These are phyloP conservation scores for Escovopsis sp. DNA, from an alignment of 2,329 filamentous ascomycete genomes.

Conservation along the genomic window DNA sequence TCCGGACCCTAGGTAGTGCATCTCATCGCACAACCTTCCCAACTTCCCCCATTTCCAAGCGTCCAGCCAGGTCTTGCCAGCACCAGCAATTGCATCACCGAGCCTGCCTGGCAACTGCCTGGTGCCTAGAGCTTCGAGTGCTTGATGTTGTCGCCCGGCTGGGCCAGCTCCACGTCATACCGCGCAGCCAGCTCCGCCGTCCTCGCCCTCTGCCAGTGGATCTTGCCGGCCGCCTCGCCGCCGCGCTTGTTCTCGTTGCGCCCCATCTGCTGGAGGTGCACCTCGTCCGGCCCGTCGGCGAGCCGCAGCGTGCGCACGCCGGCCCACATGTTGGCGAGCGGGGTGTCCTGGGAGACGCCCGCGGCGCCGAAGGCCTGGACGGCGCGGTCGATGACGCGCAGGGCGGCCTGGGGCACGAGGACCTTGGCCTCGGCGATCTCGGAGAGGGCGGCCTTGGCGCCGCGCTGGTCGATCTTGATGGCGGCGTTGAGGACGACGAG, in stretches of 20 bases:
- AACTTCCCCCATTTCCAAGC: no score
- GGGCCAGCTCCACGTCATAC: slow-evolving; percentile 30
- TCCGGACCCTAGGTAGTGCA: no score
- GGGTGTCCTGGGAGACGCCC: slow-evolving; percentile 88
- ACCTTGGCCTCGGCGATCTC: slow-evolving; percentile 96
- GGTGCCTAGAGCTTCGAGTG: slow-evolving; percentile 28
- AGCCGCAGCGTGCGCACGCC: slow-evolving; percentile 67
- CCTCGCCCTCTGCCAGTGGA: slow-evolving; percentile 48
- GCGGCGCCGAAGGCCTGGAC: slow-evolving; percentile 85
- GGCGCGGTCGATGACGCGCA: slow-evolving; percentile 84
- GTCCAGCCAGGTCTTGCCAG: no score
- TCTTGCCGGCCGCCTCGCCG: slow-evolving; percentile 41
- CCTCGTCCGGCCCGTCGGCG: slow-evolving; percentile 92
- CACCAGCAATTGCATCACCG: no score
- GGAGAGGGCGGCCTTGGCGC: slow-evolving; percentile 77
- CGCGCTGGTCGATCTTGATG: slow-evolving; percentile 78
- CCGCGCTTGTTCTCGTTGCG: slow-evolving; percentile 64
- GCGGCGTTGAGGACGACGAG: slow-evolving; percentile 88
- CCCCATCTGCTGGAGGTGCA: slow-evolving; percentile 71
- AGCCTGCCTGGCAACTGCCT: no score
- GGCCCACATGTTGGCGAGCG: slow-evolving; percentile 72
- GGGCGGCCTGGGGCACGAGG: slow-evolving; percentile 64
- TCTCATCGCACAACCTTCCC: no score
- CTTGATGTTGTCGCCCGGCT: slow-evolving; percentile 38
- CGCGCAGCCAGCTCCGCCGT: slow-evolving; percentile 49